phyloP scores from a whole-genome alignment of 2,329 filamentous ascomycete genomes.

The Colletotrichum karsti region DNA sequence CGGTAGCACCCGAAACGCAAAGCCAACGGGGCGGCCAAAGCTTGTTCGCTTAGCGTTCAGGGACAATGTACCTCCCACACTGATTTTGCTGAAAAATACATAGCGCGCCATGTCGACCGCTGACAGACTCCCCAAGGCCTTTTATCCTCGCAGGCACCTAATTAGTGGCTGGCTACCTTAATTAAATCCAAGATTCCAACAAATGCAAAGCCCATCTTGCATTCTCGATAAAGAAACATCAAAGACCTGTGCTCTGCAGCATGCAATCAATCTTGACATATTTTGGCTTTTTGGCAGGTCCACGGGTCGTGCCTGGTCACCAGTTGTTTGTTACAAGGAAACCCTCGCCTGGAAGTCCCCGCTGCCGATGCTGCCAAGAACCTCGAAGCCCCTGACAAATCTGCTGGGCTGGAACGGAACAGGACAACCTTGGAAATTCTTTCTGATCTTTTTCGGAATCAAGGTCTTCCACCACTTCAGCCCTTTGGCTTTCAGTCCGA shows the following conservation, averaged over 20 bases:
- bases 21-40: constrained; percentile 13
- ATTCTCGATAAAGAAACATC: no score
- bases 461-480: background rate
- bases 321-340: background rate
- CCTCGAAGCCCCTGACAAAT: constrained; percentile 18
- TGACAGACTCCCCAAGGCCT: no score
- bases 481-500: background rate
- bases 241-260: background rate
- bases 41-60: background rate
- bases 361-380: constrained; percentile 9
- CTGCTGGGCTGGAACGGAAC: background rate
- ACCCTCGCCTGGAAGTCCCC: background rate
- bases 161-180: no score
- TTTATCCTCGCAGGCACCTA: no score
- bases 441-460: background rate
- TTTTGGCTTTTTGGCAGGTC: background rate
- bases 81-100: background rate
- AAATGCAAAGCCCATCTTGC: no score
- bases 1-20: constrained; percentile 23
- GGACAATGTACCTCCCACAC: no score
- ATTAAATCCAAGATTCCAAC: no score
- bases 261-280: background rate
- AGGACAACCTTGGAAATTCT: no score
- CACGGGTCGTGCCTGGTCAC: no score
- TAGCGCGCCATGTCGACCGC: background rate